Base-by-base conservation (phyloP, 73 alveolate species). In the Tetrahymena thermophila region DNA sequence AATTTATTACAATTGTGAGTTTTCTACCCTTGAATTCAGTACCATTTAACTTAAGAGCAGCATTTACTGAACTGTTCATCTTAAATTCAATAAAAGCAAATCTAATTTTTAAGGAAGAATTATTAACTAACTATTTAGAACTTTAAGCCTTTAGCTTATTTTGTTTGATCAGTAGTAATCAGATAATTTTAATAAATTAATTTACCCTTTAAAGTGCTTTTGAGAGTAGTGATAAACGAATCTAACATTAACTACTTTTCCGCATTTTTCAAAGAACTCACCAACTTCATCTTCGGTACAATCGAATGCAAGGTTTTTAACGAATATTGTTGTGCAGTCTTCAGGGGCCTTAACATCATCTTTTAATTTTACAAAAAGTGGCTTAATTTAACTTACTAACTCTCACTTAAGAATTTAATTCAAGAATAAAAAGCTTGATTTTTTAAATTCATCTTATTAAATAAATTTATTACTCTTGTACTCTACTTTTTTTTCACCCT, bases 261-360 rank as follows among this genome's bases (percentile, higher is more conserved):
- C 99, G 94, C 98, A 98, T 28, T 97, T 96, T 83, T 99, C 93
- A 97, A 98, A 98, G 43, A 97, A 94, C 93, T 98, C 99, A 50
- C 99, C 99, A 0, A 98, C 98, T 85, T 98, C 98, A 95, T 98
- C 99, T 85, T 98, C 99, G 85, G 96, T 98, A 31, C 97, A 93
- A 25, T 97, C 99, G 96, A 97, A 98, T 5, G 99, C 99, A 56
- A 98, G 96, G 96, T 98, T 97, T 95, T 97, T 98, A 23, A 98
- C 98, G 97, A 97, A 98, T 8, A 98, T 97, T 2, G 99, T 98
- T 19, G 94, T 56, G 84, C 99, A 98, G 84, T 98, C 98, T 37
- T 94, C 96, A 25, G 99, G 99, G 58, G 97, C 96, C 94, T 95
- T 96, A 34, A 97, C 97, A 85, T 95, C 85, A 57, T 94, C 93